phyloP scores from a whole-genome alignment of 1,284 basidiomycete genomes.

The Porphyrellus sp. region DNA sequence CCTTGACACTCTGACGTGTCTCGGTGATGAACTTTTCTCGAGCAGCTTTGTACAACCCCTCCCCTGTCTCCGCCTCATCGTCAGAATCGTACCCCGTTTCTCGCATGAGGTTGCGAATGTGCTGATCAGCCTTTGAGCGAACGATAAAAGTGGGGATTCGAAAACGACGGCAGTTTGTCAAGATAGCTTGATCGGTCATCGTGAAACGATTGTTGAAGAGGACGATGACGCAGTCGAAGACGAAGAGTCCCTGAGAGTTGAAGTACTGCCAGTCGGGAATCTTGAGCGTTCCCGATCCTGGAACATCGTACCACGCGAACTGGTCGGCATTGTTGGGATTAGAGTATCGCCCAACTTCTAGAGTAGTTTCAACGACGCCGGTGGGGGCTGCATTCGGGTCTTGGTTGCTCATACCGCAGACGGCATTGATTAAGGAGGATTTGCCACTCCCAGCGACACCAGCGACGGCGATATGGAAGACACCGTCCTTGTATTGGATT shows the following conservation, averaged over 20 bases:
- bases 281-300: slow-evolving; percentile 36
- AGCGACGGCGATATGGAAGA: slow-evolving; percentile 35
- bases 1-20: slow-evolving; percentile 30
- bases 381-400: slow-evolving; percentile 30
- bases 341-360: slow-evolving; percentile 29
- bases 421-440: slow-evolving; percentile 36
- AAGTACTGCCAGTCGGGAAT: slow-evolving; percentile 39
- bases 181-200: slow-evolving; percentile 31
- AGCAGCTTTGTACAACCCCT: slow-evolving; percentile 22
- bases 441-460: slow-evolving; percentile 38
- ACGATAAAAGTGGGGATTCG: slow-evolving; percentile 36
- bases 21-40: slow-evolving; percentile 25
- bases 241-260: slow-evolving; percentile 37
- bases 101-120: slow-evolving; percentile 32
- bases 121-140: slow-evolving; percentile 32
- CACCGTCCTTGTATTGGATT: slow-evolving; percentile 27
- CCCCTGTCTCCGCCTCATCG: slow-evolving; percentile 15
- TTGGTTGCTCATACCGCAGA: slow-evolving; percentile 32
- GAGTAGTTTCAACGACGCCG: slow-evolving; percentile 33
- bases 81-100: slow-evolving; percentile 33
- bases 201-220: slow-evolving; percentile 34
- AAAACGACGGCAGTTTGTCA: slow-evolving; percentile 31
- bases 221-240: slow-evolving; percentile 37
- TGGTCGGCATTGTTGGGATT: slow-evolving; percentile 25
- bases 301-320: slow-evolving; percentile 38